These are phyloP conservation scores for Lasiosphaeria ovina DNA, from an alignment of 495 filamentous ascomycete genomes.

Conservation along the genomic window DNA sequence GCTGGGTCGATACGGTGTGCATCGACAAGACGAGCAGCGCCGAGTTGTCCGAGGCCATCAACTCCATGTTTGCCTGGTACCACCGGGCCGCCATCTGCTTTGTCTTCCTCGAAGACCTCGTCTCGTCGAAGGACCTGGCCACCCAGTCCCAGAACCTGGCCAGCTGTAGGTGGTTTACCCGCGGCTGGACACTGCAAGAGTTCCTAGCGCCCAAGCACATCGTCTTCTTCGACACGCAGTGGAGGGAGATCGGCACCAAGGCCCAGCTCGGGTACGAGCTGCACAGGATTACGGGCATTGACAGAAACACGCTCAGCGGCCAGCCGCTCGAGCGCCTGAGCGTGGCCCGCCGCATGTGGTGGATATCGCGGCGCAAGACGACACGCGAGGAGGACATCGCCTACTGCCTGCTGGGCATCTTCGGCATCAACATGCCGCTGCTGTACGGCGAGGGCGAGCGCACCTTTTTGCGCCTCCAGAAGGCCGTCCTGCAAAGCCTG, in stretches of 20 bases:
- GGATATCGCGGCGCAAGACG: background rate
- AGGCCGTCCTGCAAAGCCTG: background rate
- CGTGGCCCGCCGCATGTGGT: slow-evolving; percentile 1
- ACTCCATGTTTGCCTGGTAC: background rate
- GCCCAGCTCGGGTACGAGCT: background rate
- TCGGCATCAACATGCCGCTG: slow-evolving; percentile 2
- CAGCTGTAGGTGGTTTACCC: background rate
- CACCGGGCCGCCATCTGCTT: background rate
- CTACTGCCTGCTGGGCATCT: background rate
- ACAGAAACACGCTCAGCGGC: background rate
- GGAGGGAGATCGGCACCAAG: background rate
- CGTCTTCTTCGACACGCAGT: background rate
- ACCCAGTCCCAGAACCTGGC: background rate
- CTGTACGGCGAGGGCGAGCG: slow-evolving; percentile 3
- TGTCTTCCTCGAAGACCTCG: background rate
- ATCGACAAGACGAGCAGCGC: no score
- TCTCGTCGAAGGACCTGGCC: background rate
- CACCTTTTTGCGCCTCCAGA: background rate
- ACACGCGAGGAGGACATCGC: background rate
- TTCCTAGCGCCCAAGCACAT: background rate
- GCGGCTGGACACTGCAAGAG: slow-evolving; percentile 6
- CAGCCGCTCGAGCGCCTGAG: background rate
- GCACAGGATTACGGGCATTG: background rate
- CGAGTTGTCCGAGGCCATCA: no score
- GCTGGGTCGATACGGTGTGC: no score